These are phyloP conservation scores for Globisporangium carolinianum DNA, from an alignment of 352 stramenopile species.

Conservation along the genomic window DNA sequence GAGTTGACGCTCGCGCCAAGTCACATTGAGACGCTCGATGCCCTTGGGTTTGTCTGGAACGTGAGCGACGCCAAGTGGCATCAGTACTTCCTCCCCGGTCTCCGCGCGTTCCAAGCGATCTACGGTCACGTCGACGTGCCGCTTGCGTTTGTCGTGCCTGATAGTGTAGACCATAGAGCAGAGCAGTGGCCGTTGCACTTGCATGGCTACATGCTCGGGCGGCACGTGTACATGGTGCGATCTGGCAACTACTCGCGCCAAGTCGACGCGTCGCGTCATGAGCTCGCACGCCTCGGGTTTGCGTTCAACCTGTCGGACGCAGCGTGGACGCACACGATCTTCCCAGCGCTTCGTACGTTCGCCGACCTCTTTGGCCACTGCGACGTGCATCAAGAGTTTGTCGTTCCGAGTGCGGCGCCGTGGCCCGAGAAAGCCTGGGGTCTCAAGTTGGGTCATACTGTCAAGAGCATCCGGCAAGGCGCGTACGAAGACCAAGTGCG, in stretches of 20 bases:
- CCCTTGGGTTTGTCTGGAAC: slow-evolving; percentile 90
- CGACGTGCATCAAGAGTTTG: slow-evolving; percentile 89
- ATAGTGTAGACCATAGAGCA: slow-evolving; percentile 17
- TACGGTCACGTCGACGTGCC: slow-evolving; percentile 54
- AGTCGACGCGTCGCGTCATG: slow-evolving; percentile 22
- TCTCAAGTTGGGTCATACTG: slow-evolving; percentile 82
- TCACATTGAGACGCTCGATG: slow-evolving; percentile 74
- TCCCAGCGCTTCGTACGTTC: slow-evolving; percentile 81
- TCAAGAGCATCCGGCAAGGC: slow-evolving; percentile 88
- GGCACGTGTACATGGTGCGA: slow-evolving; percentile 63
- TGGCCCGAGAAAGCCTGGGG: slow-evolving; percentile 85
- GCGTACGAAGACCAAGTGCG: slow-evolving; percentile 80
- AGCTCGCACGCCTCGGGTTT: slow-evolving; percentile 55
- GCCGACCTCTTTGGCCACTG: slow-evolving; percentile 83
- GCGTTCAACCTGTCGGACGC: slow-evolving; percentile 53
- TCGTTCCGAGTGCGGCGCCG: slow-evolving; percentile 59
- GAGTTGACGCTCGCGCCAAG: slow-evolving; percentile 36
- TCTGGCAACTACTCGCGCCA: slow-evolving; percentile 50
- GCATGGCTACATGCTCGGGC: slow-evolving; percentile 49
- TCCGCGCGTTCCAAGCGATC: slow-evolving; percentile 50
- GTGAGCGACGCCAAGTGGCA: slow-evolving; percentile 71
- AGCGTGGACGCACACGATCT: slow-evolving; percentile 55
- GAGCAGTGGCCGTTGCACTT: slow-evolving; percentile 39
- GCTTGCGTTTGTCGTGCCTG: slow-evolving; percentile 50
- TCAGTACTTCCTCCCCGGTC: slow-evolving; percentile 54